Evolutionary conservation across 106 monocot genomes (phyloP), one percentile per base, ranked within the genome.

Genomic region (Hemerocallis citrina): DNA sequence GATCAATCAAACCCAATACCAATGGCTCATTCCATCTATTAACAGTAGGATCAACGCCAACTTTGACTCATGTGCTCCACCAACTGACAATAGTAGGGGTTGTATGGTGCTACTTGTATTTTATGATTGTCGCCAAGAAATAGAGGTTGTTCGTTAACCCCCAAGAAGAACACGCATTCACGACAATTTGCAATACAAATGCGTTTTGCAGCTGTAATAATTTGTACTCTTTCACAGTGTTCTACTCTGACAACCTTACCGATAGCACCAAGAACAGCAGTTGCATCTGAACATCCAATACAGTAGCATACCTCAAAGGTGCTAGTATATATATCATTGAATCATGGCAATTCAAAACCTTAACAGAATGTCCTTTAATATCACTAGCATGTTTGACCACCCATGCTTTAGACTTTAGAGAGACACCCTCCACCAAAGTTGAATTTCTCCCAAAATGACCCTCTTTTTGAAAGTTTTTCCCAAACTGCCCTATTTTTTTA

Each of bases 91-190:
- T 96, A 96, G 67, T 72, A 90, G 1, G 95, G 86, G 59, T 96
- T 96, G 66, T 79, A 87, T 33, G 95, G 90, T 52, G 86, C 95
- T 37, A 96, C 96, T 74, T 81, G 81, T 58, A 96, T 46, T 55
- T 91, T 96, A 70, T 90, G 90, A 76, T 96, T 96, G 64, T 91
- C 96, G 34, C 96, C 96, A 63, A 91, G 69, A 81, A 96, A 69
- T 33, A 96, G 75, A 54, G 96, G 90, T 28, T 50, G 67, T 30
- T 91, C 78, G 74, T 91, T 96, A 30, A 96, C 87, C 29, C 90
- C 96, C 65, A 96, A 70, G 70, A 75, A 87, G 62, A 91, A 87
- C 10, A 87, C 31, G 60, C 90, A 96, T 68, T 96, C 96, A 40
- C 96, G 83, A 68, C 96, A 96, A 52, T 86, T 96, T 33, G 86